Evolutionary conservation across 164 flowering plant genomes (phyloP).

Genomic region (Vitis rotundifolia): DNA sequence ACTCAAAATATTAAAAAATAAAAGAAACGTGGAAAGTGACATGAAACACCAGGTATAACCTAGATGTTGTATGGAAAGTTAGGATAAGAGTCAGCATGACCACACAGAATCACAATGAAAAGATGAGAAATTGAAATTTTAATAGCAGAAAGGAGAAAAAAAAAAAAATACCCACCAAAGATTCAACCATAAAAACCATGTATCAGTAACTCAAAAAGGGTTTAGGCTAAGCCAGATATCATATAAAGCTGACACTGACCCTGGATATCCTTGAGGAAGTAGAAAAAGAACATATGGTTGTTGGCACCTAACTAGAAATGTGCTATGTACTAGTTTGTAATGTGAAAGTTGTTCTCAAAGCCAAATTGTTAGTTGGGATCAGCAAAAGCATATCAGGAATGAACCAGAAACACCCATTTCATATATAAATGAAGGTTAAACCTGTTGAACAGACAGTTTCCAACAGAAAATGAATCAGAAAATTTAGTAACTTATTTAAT

Average conservation of each 20-base stretch:
- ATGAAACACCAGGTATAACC: conserved; percentile 11
- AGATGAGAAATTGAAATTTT: neutral
- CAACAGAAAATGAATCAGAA: conserved; percentile 29
- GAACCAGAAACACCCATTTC: too few relatives aligned
- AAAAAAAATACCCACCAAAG: neutral
- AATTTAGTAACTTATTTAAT: conserved; percentile 37
- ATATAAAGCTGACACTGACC: too few relatives aligned
- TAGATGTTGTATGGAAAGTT: neutral
- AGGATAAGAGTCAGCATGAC: conserved; percentile 21
- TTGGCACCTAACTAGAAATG: too few relatives aligned
- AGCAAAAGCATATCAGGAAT: too few relatives aligned
- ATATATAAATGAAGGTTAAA: too few relatives aligned
- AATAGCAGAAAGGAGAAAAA: neutral
- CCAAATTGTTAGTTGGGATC: too few relatives aligned
- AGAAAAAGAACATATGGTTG: too few relatives aligned
- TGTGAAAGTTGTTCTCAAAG: too few relatives aligned
- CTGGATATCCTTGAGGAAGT: too few relatives aligned
- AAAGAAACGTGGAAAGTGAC: neutral
- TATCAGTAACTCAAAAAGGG: too few relatives aligned
- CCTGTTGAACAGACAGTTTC: neutral
- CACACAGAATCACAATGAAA: conserved; percentile 15
- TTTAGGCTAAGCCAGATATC: too few relatives aligned
- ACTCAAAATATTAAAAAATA: neutral
- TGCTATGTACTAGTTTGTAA: too few relatives aligned
- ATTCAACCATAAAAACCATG: neutral